Evolutionary conservation across 306 rosid genomes (phyloP), one percentile per base, ranked within the genome.

Genomic region (Senna siamea): DNA sequence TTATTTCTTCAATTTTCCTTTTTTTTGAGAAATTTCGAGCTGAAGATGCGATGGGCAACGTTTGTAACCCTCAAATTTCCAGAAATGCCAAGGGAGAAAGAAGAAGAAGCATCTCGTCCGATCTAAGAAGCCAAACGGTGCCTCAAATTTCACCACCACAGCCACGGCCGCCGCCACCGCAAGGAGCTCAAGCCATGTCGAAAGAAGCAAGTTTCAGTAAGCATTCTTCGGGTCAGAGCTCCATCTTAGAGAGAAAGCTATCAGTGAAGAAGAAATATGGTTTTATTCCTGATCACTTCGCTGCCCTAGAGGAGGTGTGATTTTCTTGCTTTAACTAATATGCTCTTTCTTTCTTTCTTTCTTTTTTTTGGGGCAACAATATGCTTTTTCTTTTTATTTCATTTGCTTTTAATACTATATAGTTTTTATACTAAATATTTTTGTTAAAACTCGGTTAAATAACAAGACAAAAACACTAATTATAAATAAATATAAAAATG

Each of bases 281-380:
- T 62, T 70, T 73, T 5, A 93, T 93, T 40, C 80, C 75, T 2
- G 97, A 93, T 71, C 76, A 68, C 60, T 93, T 85, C 87, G 61
- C 85, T 15, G 71, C 93, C 15, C 81, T 93, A 17, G 83, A 87
- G 17, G 87, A 93, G 90, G 97, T 93, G 9, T 53, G 51, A 44
- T 2, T 44, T 4, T 26, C 43, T 60, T 18, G 34, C 22, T 35
- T 26, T 20, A 8, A 69, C 5, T 13, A 37, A 0, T 22, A 53
- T 37, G n/a, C 4, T 72, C 0, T 12, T 11, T 19, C 18, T 62
- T 38, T 37, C 47, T 19, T 4, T 37, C 9, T 43, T 14, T 1
- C n/a, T n/a, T n/a, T n/a, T n/a, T n/a, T n/a, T n/a, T n/a, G n/a
- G n/a, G n/a, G n/a, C n/a, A n/a, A n/a, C n/a, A n/a, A n/a, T n/a